Conservation (phyloP, 176 grass and related monocot genomes). For the Stipa capillata region DNA sequence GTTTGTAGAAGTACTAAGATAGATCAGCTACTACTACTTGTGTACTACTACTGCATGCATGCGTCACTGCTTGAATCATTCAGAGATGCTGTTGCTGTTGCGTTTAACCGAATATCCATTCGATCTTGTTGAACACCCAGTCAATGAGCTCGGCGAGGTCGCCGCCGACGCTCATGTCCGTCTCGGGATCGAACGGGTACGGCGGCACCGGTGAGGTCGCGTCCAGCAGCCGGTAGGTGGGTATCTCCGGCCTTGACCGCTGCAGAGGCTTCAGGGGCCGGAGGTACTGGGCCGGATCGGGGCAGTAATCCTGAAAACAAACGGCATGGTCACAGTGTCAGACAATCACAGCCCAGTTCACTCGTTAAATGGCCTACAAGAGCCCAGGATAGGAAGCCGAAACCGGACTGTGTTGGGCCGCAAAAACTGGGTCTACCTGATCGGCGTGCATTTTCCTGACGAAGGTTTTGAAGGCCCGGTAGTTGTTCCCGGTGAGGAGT, state of each 20-base stretch:
- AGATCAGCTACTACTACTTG: not conserved
- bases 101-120: not conserved
- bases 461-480: constrained; percentile 57
- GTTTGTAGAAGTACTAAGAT: not conserved
- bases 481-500: constrained; percentile 42
- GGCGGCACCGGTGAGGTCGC: constrained; percentile 32
- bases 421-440: constrained; percentile 1
- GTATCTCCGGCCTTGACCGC: constrained; percentile 37
- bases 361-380: not conserved
- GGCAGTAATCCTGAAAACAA: constrained; percentile 44
- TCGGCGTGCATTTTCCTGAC: constrained; percentile 76
- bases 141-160: constrained; percentile 22
- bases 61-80: no score
- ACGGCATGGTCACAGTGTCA: no score
- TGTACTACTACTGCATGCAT: not conserved
- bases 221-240: constrained; percentile 41
- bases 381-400: not conserved
- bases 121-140: constrained; percentile 16
- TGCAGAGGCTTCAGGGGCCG: constrained; percentile 36
- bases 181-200: constrained; percentile 48
- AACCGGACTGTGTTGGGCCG: no score
- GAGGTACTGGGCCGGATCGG: constrained; percentile 38
- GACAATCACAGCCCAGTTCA: not conserved
- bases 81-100: no score
- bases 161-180: constrained; percentile 67